These are phyloP conservation scores for Grosmannia clavigera DNA, from an alignment of 2,329 filamentous ascomycete species.

Conservation along the genomic window DNA sequence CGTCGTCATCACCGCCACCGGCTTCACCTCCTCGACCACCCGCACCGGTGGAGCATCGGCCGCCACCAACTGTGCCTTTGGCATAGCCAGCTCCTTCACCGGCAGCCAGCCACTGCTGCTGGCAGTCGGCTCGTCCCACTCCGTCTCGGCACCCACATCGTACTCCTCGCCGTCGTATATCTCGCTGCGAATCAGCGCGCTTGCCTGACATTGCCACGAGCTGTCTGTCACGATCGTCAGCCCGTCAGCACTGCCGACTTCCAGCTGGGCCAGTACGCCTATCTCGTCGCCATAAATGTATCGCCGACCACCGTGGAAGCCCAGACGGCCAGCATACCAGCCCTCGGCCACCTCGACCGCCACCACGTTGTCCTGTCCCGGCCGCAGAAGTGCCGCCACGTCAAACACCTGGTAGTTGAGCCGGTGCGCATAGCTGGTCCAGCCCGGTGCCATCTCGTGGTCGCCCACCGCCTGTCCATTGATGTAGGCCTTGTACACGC, in stretches of 20 bases:
- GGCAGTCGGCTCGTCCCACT: neutral
- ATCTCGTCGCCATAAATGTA: conserved; percentile 10
- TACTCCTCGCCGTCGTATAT: conserved; percentile 43
- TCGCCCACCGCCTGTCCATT: conserved; percentile 21
- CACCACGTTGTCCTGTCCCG: conserved; percentile 20
- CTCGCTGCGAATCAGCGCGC: conserved; percentile 22
- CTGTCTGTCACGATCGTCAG: neutral
- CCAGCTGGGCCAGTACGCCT: conserved; percentile 12
- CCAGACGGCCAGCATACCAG: conserved; percentile 27
- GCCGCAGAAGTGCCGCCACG: conserved; percentile 18
- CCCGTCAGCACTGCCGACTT: conserved; percentile 2
- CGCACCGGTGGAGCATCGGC: conserved; percentile 32
- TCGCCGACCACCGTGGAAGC: conserved; percentile 8
- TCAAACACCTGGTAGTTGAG: conserved; percentile 30
- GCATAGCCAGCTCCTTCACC: conserved; percentile 19
- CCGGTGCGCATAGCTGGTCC: conserved; percentile 27
- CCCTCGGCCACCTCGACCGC: conserved; percentile 30
- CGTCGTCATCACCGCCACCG: conserved; percentile 18
- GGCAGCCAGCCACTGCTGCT: conserved; percentile 1
- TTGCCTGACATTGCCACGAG: conserved; percentile 14
- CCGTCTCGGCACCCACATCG: conserved; percentile 22
- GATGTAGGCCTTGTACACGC: conserved; percentile 22
- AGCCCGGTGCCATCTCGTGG: conserved; percentile 25
- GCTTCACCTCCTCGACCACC: conserved; percentile 20
- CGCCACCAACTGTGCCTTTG: conserved; percentile 23